Evolutionary conservation across 2,329 filamentous ascomycete species (phyloP), one percentile per base, ranked within the genome.

Genomic region (Verticillium longisporum): DNA sequence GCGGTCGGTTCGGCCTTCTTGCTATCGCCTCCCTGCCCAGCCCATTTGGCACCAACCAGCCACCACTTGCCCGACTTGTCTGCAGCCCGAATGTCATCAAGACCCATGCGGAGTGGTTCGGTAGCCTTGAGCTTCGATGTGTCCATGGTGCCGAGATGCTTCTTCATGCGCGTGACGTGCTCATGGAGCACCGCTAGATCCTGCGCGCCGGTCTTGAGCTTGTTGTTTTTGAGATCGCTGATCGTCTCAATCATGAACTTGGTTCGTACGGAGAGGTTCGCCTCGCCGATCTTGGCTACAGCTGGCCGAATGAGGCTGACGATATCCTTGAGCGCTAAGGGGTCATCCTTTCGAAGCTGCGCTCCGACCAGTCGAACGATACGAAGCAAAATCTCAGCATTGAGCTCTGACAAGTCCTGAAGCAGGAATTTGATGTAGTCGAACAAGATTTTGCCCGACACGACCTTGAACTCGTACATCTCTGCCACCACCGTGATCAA

Each of bases 241-340:
- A 99, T 97, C 1, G 90, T 95, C 70, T 98, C 94, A 58, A 99
- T 90, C 93, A 98, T 98, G 75, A 97, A 97, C 67, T 90, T 96
- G 1, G 94, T 97, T 61, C 95, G 88, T 10, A 93, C 90, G 1
- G 92, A 94, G 33, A 97, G 78, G 21, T 87, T 89, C 13, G 79
- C 78, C 68, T 90, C 86, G 4, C 89, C 90, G 38, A 83, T 78
- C 62, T 85, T 87, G 1, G 85, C 79, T 3, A 93, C 84, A 1
- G 88, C 86, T 26, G 88, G 87, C 65, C 91, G 90, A 61, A 98
- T 83, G 57, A 92, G 81, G 11, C 88, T 78, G 6, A 97, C 88
- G 64, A 99, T 95, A 64, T 96, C 91, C 72, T 96, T 97, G 57
- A 99, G 78, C 0, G 94, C 82, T 38, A 90, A 88, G 0, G 94